These are phyloP conservation scores for Fusarium staphyleae DNA, from an alignment of 2,329 filamentous ascomycete genomes.

Conservation along the genomic window DNA sequence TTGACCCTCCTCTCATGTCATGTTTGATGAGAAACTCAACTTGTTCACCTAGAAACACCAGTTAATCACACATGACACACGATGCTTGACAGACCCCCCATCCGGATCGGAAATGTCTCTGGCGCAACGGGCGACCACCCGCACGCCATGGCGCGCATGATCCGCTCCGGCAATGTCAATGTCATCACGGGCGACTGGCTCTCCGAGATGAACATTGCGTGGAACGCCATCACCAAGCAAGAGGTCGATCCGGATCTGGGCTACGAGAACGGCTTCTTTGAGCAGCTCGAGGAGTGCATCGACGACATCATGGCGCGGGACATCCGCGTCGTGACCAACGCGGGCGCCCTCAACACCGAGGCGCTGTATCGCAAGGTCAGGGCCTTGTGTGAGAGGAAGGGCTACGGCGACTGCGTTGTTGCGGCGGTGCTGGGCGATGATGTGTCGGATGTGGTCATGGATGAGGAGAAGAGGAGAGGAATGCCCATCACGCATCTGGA, in stretches of 20 bases:
- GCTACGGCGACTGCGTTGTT: conserved; percentile 43
- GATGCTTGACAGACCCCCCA: conserved; percentile 42
- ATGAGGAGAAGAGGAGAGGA: conserved; percentile 16
- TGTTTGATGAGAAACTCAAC: background rate
- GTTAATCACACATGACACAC: background rate
- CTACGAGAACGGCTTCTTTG: conserved; percentile 49
- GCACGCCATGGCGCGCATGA: conserved; percentile 45
- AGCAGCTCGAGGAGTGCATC: conserved; percentile 53
- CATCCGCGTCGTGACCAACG: conserved; percentile 51
- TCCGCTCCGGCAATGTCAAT: conserved; percentile 43
- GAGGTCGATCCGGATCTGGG: conserved; percentile 44
- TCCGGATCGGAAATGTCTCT: conserved; percentile 47
- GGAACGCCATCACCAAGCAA: conserved; percentile 46
- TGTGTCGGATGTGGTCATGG: conserved; percentile 42
- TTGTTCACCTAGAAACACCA: background rate
- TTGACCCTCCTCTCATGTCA: background rate
- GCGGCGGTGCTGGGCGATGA: conserved; percentile 51
- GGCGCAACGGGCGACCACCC: conserved; percentile 47
- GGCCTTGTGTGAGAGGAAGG: conserved; percentile 42
- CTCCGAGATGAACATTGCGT: conserved; percentile 60
- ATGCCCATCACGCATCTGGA: conserved; percentile 40
- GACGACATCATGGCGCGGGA: conserved; percentile 45
- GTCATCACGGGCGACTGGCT: conserved; percentile 52
- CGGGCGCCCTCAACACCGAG: conserved; percentile 49
- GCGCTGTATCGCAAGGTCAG: conserved; percentile 43